Evolutionary conservation across 1,139 yeast genomes (phyloP).

Genomic region (Blastobotrys illinoisensis): DNA sequence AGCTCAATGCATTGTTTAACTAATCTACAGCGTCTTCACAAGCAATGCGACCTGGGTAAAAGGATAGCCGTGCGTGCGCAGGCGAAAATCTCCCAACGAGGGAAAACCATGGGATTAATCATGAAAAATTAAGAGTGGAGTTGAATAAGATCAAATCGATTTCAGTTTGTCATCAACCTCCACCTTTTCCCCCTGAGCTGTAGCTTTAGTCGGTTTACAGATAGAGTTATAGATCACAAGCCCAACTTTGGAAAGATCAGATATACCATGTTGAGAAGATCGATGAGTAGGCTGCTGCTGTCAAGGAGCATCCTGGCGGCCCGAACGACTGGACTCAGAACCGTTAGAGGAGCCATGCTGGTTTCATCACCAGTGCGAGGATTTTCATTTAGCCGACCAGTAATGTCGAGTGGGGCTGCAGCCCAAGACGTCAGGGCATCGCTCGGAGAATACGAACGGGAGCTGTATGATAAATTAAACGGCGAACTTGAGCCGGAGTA

Average conservation of each 20-base stretch:
- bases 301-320: neutral
- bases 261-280: neutral
- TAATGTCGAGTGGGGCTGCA: neutral
- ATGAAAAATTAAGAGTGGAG: neutral
- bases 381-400: neutral
- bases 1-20: neutral
- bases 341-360: neutral
- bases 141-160: neutral
- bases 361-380: neutral
- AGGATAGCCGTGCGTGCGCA: neutral
- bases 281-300: neutral
- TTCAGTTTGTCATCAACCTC: neutral
- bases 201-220: too few species aligned
- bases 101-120: neutral
- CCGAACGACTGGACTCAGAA: neutral
- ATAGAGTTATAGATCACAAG: too few species aligned
- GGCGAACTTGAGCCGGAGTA: conserved; percentile 51
- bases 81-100: neutral
- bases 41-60: too few species aligned
- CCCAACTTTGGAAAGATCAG: too few species aligned
- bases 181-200: neutral
- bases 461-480: conserved; percentile 53
- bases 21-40: neutral
- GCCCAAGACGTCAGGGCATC: neutral
- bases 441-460: conserved; percentile 51